Evolutionary conservation across 352 stramenopile genomes (phyloP), one percentile per base, ranked within the genome.

Genomic region (Elongisporangium undulatum): DNA sequence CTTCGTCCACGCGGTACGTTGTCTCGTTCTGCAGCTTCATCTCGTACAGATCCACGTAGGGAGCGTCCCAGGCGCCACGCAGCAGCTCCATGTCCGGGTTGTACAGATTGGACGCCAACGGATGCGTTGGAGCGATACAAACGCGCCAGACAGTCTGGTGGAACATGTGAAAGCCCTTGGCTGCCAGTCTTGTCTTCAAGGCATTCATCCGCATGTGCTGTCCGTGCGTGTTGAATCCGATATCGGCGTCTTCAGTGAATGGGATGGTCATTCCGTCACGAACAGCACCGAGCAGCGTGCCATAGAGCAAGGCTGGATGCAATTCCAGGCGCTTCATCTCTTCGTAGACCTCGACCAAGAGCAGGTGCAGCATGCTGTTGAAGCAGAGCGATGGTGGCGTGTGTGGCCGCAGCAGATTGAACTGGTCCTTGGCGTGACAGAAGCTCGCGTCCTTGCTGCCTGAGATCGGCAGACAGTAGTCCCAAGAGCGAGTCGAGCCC

Each of bases 41-140:
- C 45, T 65, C 61, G 58, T 84, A 79, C 17, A 79, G 23, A 51
- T 81, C 71, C 13, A 77, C 41, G 53, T 80, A 83, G 2, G 74
- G 74, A 15, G 69, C 59, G 0, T 26, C 12, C 51, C 52, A 68
- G 16, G 61, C 54, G 15, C 59, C 61, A 59, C 61, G 69, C 23
- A 66, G 67, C 15, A 62, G 64, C 34, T 57, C 52, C 22, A 71
- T 19, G 34, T 59, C 55, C 19, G 69, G 63, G 20, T 67, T 61
- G 59, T 73, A 80, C 41, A 80, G 39, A 19, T 49, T 60, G 5
- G 26, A 17, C 38, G 74, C 74, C 39, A 83, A 51, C 20, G 74
- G 71, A 49, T 83, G 71, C 2, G 62, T 79, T 7, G 71, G 74
- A 7, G 71, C 66, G 16, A 83, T 63, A 53, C 74, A 83, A 50